Conservation (phyloP, 2,329 filamentous ascomycete species). For the Mariannaea sp. region DNA sequence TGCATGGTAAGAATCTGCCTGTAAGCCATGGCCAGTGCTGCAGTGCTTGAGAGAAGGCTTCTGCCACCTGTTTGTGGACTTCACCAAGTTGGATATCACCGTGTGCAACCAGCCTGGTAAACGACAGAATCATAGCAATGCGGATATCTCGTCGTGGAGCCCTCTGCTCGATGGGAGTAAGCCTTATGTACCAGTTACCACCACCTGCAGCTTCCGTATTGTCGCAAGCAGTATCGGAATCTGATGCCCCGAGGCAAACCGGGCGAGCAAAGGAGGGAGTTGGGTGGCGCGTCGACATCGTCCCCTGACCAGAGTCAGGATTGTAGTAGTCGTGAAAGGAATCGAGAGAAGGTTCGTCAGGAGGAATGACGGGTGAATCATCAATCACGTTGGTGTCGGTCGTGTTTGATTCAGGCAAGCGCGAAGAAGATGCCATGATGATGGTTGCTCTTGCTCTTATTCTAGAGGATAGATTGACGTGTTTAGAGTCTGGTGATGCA, state of each 20-base stretch:
- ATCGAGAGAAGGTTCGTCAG: too few relatives aligned
- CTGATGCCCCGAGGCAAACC: neutral
- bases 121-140: constrained; percentile 21
- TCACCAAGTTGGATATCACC: neutral
- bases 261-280: neutral
- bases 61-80: neutral
- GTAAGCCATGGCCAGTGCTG: constrained; percentile 25
- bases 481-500: neutral
- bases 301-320: neutral
- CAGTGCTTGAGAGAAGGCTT: constrained; percentile 14
- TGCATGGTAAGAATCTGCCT: constrained; percentile 13
- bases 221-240: neutral
- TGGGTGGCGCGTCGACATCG: neutral
- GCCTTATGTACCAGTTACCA: constrained; percentile 8
- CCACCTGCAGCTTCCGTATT: neutral
- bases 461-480: neutral
- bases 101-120: neutral
- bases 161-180: constrained; percentile 26
- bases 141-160: constrained; percentile 22
- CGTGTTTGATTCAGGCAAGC: neutral
- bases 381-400: neutral
- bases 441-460: too few relatives aligned
- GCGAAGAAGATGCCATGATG: neutral
- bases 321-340: too few relatives aligned
- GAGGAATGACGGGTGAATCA: neutral